phyloP scores from a whole-genome alignment of 1,139 yeast species.

The Blastobotrys elegans region DNA sequence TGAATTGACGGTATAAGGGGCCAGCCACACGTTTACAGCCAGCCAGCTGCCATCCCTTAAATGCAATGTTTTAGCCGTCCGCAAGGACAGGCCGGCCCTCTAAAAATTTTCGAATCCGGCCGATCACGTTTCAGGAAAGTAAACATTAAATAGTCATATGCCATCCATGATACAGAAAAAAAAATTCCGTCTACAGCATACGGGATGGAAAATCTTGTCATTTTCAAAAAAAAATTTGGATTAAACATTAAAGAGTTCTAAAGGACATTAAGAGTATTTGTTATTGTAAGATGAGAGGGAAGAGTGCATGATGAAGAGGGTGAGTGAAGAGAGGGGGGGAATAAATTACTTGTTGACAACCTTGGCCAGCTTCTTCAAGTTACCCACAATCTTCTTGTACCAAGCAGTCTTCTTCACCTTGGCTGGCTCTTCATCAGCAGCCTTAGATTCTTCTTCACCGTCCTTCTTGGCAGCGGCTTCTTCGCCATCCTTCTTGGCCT shows the following conservation, averaged over 20 bases:
- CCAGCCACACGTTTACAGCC: too few species aligned
- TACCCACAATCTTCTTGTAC: slow-evolving; percentile 46
- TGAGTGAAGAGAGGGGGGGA: not conserved
- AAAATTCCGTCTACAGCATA: not conserved
- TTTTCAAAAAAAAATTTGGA: not conserved
- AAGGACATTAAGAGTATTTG: not conserved
- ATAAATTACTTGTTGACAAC: slow-evolving; percentile 35
- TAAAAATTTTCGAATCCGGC: too few species aligned
- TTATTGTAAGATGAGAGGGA: not conserved
- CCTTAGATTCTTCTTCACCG: slow-evolving; percentile 20
- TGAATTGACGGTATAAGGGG: too few species aligned
- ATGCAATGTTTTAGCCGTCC: too few species aligned
- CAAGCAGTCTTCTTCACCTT: slow-evolving; percentile 41
- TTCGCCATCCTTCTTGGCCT: slow-evolving; percentile 18
- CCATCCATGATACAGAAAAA: slow-evolving; percentile 14
- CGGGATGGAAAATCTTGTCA: not conserved
- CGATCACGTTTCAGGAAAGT: too few species aligned
- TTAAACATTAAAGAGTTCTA: not conserved
- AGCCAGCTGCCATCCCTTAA: too few species aligned
- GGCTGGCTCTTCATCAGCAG: slow-evolving; percentile 23
- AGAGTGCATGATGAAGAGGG: not conserved
- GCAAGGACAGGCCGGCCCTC: too few species aligned
- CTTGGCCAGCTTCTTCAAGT: slow-evolving; percentile 44
- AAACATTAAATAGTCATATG: too few species aligned
- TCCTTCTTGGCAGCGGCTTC: slow-evolving; percentile 17